Percentiles rank a stretch among this genome's conserved stretches.
Evolutionary conservation across 2,329 filamentous ascomycete genomes (phyloP).

Genomic region (Verticillium nonalfalfae): DNA sequence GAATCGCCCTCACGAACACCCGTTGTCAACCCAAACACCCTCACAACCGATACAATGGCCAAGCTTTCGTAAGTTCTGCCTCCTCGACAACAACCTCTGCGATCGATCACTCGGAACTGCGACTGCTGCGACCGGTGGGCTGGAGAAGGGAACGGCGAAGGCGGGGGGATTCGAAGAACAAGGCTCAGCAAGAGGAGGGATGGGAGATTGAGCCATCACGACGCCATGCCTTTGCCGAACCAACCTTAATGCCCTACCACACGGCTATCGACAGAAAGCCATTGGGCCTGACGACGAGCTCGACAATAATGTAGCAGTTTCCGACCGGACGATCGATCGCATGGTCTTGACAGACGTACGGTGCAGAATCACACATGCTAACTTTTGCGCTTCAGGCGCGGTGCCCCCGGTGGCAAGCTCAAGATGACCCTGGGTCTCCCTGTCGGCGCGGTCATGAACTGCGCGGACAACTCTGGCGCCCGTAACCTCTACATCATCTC

Average conservation of each 20-base stretch:
- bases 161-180: constrained; percentile 4
- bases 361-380: constrained; percentile 16
- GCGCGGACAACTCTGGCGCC: constrained; percentile 98
- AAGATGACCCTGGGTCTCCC: constrained; percentile 99
- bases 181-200: neutral
- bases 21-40: constrained; percentile 13
- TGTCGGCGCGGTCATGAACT: constrained; percentile 99
- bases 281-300: neutral
- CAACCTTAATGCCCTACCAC: too few species aligned
- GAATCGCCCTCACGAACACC: constrained; percentile 12
- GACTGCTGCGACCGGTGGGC: neutral
- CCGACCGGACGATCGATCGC: neutral
- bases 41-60: constrained; percentile 50
- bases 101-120: constrained; percentile 10
- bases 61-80: constrained; percentile 52
- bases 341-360: neutral
- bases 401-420: constrained; percentile 98
- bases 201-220: constrained; percentile 1
- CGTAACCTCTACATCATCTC: constrained; percentile 99
- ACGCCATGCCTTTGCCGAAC: neutral
- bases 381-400: constrained; percentile 50
- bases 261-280: too few species aligned
- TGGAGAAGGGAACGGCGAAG: constrained; percentile 4
- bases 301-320: neutral
- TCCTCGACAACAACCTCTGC: constrained; percentile 3